Evolutionary conservation across 176 grass and related monocot genomes (phyloP).

Genomic region (Cenchrus americanus): DNA sequence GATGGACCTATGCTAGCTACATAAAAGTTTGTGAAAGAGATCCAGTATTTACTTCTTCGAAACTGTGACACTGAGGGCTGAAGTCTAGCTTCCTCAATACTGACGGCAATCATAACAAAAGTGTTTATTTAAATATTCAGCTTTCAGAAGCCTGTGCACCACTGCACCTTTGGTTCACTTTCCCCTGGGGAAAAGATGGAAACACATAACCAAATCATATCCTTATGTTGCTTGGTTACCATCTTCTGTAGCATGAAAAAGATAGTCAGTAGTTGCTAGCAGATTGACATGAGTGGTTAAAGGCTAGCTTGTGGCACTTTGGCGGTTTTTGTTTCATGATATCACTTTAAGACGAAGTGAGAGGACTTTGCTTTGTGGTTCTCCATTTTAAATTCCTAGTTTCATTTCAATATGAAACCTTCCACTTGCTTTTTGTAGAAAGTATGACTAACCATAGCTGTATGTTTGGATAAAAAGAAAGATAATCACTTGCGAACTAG

Average conservation of each 20-base stretch:
- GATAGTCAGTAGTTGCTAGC: too few species aligned
- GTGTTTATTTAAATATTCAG: conserved; percentile 11
- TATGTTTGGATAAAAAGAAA: not conserved
- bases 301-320: not conserved
- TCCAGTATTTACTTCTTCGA: not conserved
- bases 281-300: not conserved
- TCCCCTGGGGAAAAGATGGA: not conserved
- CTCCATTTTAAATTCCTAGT: not conserved
- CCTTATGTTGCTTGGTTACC: not conserved
- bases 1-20: not conserved
- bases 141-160: not conserved
- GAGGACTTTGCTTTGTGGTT: not conserved
- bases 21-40: not conserved
- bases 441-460: not conserved
- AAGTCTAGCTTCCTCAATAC: not conserved
- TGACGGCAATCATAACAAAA: not conserved
- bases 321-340: not conserved
- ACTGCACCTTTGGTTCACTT: not conserved
- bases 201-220: not conserved
- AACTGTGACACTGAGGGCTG: not conserved
- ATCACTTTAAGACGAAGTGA: not conserved
- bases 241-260: too few species aligned
- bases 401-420: not conserved
- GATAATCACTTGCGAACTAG: not conserved
- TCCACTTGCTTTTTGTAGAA: not conserved